Base-by-base conservation (phyloP, 2,329 filamentous ascomycete species). In the Elsinoe fawcettii region DNA sequence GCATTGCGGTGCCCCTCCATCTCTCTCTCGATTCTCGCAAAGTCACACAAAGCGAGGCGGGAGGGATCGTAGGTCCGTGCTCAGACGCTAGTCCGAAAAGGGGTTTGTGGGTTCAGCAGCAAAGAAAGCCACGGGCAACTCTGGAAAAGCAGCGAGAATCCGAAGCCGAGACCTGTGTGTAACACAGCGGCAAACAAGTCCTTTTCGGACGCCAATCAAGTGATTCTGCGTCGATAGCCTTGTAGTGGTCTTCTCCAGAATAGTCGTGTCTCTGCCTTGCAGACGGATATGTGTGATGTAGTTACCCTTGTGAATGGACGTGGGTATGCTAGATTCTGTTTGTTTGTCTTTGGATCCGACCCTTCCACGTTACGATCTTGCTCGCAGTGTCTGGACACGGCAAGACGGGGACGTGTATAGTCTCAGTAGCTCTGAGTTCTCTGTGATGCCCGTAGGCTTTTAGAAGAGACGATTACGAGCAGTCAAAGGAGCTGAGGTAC, bases 1-100 rank as follows among this genome's bases (percentile, higher is more conserved):
- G 51, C 27, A 54, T 55, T 47, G 41, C 55, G 57, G 20, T 56
- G 27, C 20, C 43, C 34, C 37, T 56, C 30, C 41, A 55, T 54
- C n/a, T 36, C 27, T 56, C 44, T 54, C 46, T 46, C 25, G n/a
- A 16, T 30, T 25, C 49, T 37, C 34, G 9, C 49, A 53, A 53
- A 53, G 32, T 39, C 49, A 53, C 49, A 37, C 16, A 53, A 37
- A 25, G 58, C 37, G 54, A 25, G 25, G n/a, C 25, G 30, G 36
- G 27, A 16, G 20, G 27, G 18, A 7, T 20, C 14, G 23, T 16
- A 18, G 56, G 56, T 14, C 56, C 56, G 56, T 58, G 56, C 56
- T 37, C 20, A 36, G 51, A 53, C 23, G 57, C 57, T 56, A 59
- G 22, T 30, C 57, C 59, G 53, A 55, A 58, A 61, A 51, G 54